Evolutionary conservation across 768 basidiomycete species (phyloP).

Genomic region (Termitomyces bulborhizus): DNA sequence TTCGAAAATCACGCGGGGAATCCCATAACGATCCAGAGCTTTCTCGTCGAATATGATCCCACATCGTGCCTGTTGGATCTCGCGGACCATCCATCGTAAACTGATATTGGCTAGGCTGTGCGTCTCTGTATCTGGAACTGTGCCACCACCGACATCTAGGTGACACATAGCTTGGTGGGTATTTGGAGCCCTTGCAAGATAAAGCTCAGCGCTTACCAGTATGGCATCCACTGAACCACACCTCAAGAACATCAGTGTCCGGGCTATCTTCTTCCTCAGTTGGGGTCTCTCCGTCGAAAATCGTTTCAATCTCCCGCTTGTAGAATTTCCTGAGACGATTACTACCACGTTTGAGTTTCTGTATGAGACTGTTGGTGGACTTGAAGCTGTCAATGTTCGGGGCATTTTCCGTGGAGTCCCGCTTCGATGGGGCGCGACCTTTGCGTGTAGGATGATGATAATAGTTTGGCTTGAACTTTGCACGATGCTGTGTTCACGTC

Average conservation of each 20-base stretch:
- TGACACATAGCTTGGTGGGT: not conserved
- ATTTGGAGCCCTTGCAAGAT: not conserved
- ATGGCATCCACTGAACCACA: slow-evolving; percentile 79
- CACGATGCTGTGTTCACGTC: slow-evolving; percentile 41
- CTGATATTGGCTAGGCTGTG: slow-evolving; percentile 53
- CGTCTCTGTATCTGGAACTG: slow-evolving; percentile 34
- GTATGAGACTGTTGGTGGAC: slow-evolving; percentile 2
- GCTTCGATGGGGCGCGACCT: slow-evolving; percentile 11
- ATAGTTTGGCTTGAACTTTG: slow-evolving; percentile 57
- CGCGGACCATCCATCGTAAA: slow-evolving; percentile 76
- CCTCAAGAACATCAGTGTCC: slow-evolving; percentile 55
- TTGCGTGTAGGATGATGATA: slow-evolving; percentile 44
- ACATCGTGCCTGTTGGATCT: slow-evolving; percentile 51
- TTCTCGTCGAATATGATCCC: slow-evolving; percentile 51
- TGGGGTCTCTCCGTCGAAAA: slow-evolving; percentile 3
- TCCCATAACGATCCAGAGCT: slow-evolving; percentile 32
- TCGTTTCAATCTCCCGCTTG: slow-evolving; percentile 2
- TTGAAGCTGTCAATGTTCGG: slow-evolving; percentile 1
- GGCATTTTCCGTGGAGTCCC: slow-evolving; percentile 22
- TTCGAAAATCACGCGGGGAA: not conserved
- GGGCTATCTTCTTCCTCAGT: slow-evolving; percentile 7
- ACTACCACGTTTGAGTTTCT: slow-evolving; percentile 4
- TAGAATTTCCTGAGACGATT: slow-evolving; percentile 1
- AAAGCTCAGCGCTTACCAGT: slow-evolving; percentile 37
- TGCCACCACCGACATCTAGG: slow-evolving; percentile 68